Percentiles rank a stretch among this genome's conserved stretches.
Evolutionary conservation across 148 eudicot genomes (phyloP).

Genomic region (Pouteria glomerata): DNA sequence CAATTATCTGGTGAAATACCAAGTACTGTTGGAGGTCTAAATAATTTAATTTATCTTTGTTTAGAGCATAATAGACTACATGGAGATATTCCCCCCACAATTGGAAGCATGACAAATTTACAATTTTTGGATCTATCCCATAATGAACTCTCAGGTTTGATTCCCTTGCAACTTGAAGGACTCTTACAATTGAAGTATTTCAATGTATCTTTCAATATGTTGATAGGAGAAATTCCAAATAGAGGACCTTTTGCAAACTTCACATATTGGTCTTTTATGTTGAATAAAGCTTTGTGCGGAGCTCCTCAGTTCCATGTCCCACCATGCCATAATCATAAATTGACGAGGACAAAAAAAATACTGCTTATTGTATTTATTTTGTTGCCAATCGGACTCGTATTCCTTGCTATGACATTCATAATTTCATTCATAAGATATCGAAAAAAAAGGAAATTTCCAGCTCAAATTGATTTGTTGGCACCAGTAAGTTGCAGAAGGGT

Average conservation of each 20-base stretch:
- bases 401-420: not conserved
- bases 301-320: not conserved
- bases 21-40: not conserved
- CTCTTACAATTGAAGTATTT: not conserved
- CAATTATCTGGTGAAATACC: not conserved
- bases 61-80: not conserved
- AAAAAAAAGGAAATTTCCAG: not conserved
- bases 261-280: not conserved
- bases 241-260: constrained; percentile 7
- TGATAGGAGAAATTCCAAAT: not conserved
- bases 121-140: too few species aligned
- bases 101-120: not conserved
- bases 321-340: too few species aligned
- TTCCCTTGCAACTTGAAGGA: not conserved
- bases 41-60: not conserved
- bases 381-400: too few species aligned
- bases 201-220: too few species aligned
- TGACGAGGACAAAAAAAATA: too few species aligned
- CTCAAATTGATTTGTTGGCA: not conserved
- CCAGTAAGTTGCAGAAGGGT: not conserved
- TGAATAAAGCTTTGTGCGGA: not conserved
- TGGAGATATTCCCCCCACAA: constrained; percentile 1
- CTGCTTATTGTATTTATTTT: too few species aligned
- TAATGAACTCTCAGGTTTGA: not conserved
- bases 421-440: not conserved